phyloP scores from a whole-genome alignment of 331 rosid genomes.

The Cydonia oblonga region DNA sequence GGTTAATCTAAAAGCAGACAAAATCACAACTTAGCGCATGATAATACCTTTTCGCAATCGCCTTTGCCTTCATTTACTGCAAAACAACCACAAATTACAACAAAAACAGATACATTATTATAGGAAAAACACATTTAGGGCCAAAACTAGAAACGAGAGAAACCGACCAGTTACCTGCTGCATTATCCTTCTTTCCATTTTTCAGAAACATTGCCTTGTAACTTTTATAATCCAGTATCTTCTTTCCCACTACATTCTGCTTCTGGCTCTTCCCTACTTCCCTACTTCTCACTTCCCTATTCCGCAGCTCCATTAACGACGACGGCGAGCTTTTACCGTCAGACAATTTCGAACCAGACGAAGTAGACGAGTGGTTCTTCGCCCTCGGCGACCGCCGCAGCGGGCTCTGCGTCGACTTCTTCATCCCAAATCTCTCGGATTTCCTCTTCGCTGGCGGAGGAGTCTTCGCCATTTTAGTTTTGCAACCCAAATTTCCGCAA shows the following conservation, averaged over 20 bases:
- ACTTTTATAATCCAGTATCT: conserved; percentile 26
- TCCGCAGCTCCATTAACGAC: conserved; percentile 15
- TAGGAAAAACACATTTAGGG: background rate
- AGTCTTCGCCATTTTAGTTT: conserved; percentile 1
- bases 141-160: background rate
- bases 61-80: conserved; percentile 22
- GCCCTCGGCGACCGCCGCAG: conserved; percentile 54
- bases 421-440: conserved; percentile 31
- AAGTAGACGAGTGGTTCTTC: conserved; percentile 18
- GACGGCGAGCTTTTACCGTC: conserved; percentile 29
- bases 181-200: conserved; percentile 19
- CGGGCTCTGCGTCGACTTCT: conserved; percentile 35
- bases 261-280: conserved; percentile 26
- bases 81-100: conserved; percentile 24
- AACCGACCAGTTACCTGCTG: conserved; percentile 16
- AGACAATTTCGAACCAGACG: conserved; percentile 33
- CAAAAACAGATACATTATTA: background rate
- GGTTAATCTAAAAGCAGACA: background rate
- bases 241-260: conserved; percentile 4
- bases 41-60: conserved; percentile 22
- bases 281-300: conserved; percentile 24
- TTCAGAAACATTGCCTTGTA: conserved; percentile 31
- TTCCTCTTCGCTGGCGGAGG: conserved; percentile 19
- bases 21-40: background rate
- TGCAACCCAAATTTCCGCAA: background rate